phyloP scores from a whole-genome alignment of 1,139 yeast species.

The Geotrichum australiense region DNA sequence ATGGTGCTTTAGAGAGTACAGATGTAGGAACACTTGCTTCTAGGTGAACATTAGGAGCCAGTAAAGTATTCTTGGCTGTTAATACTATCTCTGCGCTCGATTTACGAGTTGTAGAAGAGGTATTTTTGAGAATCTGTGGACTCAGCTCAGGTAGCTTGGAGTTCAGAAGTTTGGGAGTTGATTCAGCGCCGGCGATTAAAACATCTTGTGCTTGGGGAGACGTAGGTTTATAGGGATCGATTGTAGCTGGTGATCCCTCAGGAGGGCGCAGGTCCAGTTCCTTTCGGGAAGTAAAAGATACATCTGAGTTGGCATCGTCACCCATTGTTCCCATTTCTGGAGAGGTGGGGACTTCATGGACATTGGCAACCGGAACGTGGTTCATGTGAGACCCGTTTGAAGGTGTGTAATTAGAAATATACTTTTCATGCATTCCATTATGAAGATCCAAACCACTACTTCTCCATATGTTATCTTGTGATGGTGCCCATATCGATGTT shows the following conservation, averaged over 20 bases:
- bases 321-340: conserved; percentile 8
- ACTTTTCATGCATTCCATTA: conserved; percentile 2
- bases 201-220: conserved; percentile 11
- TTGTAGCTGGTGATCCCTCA: conserved; percentile 3
- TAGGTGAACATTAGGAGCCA: not conserved
- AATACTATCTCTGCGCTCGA: conserved; percentile 5
- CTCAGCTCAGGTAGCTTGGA: conserved; percentile 11
- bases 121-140: conserved; percentile 3
- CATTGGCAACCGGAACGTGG: conserved; percentile 3
- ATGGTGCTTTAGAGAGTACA: not conserved
- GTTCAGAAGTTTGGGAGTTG: conserved; percentile 9
- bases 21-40: not conserved
- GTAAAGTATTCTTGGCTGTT: conserved; percentile 1
- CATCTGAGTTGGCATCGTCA: conserved; percentile 4
- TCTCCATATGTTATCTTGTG: too few relatives aligned
- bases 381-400: too few relatives aligned
- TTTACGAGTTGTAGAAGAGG: conserved; percentile 8
- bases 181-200: conserved; percentile 2
- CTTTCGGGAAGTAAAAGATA: conserved; percentile 6
- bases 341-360: conserved; percentile 8
- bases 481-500: conserved; percentile 9
- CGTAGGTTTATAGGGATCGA: conserved; percentile 14
- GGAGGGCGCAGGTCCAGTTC: conserved; percentile 16
- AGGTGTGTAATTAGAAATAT: not conserved
- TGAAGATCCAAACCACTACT: conserved; percentile 5